Conservation (phyloP, 305 asterid species). For the Coffea humblotiana region DNA sequence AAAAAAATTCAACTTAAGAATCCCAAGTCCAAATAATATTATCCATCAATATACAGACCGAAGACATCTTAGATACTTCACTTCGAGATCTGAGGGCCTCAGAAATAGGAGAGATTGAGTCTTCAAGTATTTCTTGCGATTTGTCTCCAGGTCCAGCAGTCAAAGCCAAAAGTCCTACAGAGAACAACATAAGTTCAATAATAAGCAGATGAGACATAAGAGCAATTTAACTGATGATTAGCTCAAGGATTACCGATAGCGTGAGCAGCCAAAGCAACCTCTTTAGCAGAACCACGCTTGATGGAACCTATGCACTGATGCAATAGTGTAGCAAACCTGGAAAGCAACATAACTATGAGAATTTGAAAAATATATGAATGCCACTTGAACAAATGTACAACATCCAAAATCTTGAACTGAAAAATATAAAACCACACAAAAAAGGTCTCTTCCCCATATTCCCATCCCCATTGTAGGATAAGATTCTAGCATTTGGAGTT, state of each 20-base stretch:
- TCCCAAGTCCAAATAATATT: not conserved
- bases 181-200: constrained; percentile 8
- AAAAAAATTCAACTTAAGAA: not conserved
- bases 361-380: not conserved
- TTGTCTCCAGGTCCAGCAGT: constrained; percentile 85
- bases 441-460: not conserved
- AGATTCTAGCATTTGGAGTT: not conserved
- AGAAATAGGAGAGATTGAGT: constrained; percentile 68
- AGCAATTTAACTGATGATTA: not conserved
- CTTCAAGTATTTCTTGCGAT: constrained; percentile 89
- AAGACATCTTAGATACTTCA: constrained; percentile 57
- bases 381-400: not conserved
- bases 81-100: constrained; percentile 73
- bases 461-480: not conserved
- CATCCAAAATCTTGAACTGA: too few relatives aligned
- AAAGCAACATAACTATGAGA: constrained; percentile 11
- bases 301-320: constrained; percentile 78
- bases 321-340: constrained; percentile 80
- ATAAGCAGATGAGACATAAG: constrained; percentile 7
- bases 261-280: constrained; percentile 82
- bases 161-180: constrained; percentile 74
- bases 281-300: constrained; percentile 87
- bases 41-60: constrained; percentile 42
- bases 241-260: constrained; percentile 57
- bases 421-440: not conserved